Evolutionary conservation across 1,284 basidiomycete species (phyloP).

Genomic region (Cryptococcus hybrid): DNA sequence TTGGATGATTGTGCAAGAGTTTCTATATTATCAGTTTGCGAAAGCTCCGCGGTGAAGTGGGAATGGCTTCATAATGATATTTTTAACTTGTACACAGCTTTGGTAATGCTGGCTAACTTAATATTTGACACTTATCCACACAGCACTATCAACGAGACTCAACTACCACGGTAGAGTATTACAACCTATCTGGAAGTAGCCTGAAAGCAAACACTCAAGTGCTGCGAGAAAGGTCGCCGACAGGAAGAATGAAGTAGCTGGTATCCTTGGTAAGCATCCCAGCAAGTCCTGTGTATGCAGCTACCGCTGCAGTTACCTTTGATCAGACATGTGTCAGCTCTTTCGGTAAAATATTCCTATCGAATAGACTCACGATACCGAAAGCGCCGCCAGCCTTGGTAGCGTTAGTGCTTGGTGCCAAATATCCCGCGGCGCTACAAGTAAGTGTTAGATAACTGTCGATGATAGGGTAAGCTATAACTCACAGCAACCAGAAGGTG

Average conservation of each 20-base stretch:
- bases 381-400: slow-evolving; percentile 69
- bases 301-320: slow-evolving; percentile 38
- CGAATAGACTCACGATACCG: slow-evolving; percentile 53
- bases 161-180: too few relatives aligned
- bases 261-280: slow-evolving; percentile 53
- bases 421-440: slow-evolving; percentile 36
- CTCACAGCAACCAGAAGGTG: slow-evolving; percentile 53
- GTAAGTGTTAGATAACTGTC: neutral
- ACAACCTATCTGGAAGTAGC: too few relatives aligned
- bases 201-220: neutral
- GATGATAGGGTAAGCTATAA: slow-evolving; percentile 4
- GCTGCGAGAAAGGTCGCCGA: slow-evolving; percentile 43
- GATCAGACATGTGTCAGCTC: slow-evolving; percentile 1
- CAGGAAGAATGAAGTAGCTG: slow-evolving; percentile 53
- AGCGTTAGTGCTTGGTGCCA: slow-evolving; percentile 28
- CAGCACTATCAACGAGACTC: too few relatives aligned
- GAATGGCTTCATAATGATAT: too few relatives aligned
- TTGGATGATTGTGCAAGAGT: too few relatives aligned
- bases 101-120: too few relatives aligned
- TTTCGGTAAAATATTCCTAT: neutral
- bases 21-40: too few relatives aligned
- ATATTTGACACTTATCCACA: too few relatives aligned
- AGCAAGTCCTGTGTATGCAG: slow-evolving; percentile 53
- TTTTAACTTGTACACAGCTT: too few relatives aligned
- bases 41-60: too few relatives aligned